Evolutionary conservation across 805 yeast species (phyloP).

Genomic region (Kluyveromyces siamensis): DNA sequence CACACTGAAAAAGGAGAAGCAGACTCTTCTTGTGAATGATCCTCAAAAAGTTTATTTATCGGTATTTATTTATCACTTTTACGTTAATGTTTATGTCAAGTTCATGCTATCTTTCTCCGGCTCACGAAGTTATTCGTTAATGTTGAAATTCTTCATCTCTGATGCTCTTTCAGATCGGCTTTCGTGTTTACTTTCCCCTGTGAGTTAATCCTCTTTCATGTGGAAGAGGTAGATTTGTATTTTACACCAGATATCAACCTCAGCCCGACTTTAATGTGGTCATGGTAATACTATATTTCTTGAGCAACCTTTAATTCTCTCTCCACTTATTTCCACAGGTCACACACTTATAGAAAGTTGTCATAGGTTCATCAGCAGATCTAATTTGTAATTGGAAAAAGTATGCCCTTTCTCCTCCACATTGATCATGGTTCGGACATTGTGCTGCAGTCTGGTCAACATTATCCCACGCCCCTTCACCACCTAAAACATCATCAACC

Average conservation of each 20-base stretch:
- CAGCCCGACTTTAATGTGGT: too few species aligned
- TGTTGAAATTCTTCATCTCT: background rate
- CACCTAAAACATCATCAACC: conserved; percentile 94
- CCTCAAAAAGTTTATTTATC: background rate
- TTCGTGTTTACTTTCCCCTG: too few species aligned
- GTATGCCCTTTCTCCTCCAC: conserved; percentile 88
- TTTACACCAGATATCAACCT: too few species aligned
- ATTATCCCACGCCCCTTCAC: conserved; percentile 98
- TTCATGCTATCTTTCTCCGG: background rate
- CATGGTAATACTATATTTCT: too few species aligned
- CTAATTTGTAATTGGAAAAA: conserved; percentile 94
- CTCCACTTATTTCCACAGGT: conserved; percentile 94
- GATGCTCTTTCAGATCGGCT: too few species aligned
- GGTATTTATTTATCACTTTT: background rate
- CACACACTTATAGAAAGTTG: conserved; percentile 93
- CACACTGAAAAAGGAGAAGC: background rate
- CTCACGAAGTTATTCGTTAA: background rate
- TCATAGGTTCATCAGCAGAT: conserved; percentile 99
- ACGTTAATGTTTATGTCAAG: background rate
- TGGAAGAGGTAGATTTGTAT: too few species aligned
- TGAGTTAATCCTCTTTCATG: too few species aligned
- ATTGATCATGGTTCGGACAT: conserved; percentile 71
- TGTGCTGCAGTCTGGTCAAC: conserved; percentile 93
- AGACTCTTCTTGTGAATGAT: background rate
- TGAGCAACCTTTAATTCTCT: conserved; percentile 49